Evolutionary conservation across 139 green algal genomes (phyloP).

Genomic region (Tetraselmis striata): DNA sequence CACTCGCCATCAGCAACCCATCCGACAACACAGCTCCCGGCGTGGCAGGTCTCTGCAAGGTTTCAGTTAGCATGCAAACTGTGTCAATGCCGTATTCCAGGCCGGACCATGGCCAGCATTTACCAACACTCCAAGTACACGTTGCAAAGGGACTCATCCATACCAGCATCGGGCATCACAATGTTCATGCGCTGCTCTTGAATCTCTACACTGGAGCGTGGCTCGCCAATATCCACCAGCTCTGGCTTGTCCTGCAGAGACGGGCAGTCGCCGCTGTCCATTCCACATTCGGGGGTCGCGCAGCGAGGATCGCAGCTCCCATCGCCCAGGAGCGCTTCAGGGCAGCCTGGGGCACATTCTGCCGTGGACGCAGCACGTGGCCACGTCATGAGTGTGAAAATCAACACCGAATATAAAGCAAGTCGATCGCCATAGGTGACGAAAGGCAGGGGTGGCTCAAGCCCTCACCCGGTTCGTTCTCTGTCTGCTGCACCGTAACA

Average conservation of each 20-base stretch:
- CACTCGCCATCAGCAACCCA: neutral
- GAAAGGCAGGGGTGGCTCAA: neutral
- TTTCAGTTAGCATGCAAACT: neutral
- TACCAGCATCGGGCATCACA: neutral
- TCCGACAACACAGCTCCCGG: neutral
- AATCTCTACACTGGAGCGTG: too few species aligned
- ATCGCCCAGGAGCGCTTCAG: neutral
- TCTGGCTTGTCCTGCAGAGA: neutral
- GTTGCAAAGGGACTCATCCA: neutral
- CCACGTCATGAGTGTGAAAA: neutral
- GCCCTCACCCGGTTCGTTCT: neutral
- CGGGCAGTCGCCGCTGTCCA: neutral
- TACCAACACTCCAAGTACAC: neutral
- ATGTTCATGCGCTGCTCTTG: neutral
- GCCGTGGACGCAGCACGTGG: neutral
- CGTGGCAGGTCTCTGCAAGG: neutral
- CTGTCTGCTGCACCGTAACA: neutral
- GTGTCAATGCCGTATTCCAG: neutral
- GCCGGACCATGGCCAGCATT: neutral
- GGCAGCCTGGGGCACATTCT: neutral
- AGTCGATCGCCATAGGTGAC: neutral
- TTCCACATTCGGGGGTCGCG: neutral
- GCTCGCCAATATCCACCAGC: neutral
- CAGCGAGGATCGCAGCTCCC: neutral
- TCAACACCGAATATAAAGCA: neutral